Evolutionary conservation across 2,329 filamentous ascomycete genomes (phyloP), one percentile per base, ranked within the genome.

Genomic region (Zasmidium citrigriseum): DNA sequence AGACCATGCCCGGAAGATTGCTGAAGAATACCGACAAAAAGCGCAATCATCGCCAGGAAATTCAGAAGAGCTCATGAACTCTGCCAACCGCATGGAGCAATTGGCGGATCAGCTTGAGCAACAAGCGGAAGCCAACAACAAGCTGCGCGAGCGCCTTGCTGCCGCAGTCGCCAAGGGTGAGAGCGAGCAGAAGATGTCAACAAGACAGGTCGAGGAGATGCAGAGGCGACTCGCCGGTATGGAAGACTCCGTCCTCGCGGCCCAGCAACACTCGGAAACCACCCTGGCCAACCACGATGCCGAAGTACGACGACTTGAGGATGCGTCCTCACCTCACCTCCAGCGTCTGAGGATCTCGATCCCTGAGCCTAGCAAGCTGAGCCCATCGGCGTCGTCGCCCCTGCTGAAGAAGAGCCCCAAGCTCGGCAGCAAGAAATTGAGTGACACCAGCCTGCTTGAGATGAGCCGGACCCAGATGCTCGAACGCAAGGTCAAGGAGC

Each of bases 231-330:
- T 99, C 57, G 91, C 89, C 68, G 77, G 80, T 16, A 85, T 97
- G 52, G 95, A 98, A 72, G 93, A 98, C 61, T 86, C 89, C 67
- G 84, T 99, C 21, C 82, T 96, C 54, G 78, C 85, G 20, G 91
- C 93, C 1, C 93, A 98, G 74, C 88, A 91, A 57, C 85, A 89
- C 20, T 93, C 91, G 0, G 95, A 99, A 72, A 92, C 93, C 50
- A 87, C 88, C 41, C 86, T 98, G 57, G 79, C 85, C 46, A 87
- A 86, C 50, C 92, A 97, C 70, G 95, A 98, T 73, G 91, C 95
- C 38, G 92, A 97, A 75, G 83, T 96, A 38, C 79, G 84, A 18
- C 80, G 83, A 21, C 78, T 98, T 55, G 88, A 89, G 65, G 91
- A 96, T 56, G 89, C 86, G 59, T 87, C 95, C 70, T 91, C 85